Evolutionary conservation across 257 asterid genomes (phyloP).

Genomic region (Craterostigma plantagineum): DNA sequence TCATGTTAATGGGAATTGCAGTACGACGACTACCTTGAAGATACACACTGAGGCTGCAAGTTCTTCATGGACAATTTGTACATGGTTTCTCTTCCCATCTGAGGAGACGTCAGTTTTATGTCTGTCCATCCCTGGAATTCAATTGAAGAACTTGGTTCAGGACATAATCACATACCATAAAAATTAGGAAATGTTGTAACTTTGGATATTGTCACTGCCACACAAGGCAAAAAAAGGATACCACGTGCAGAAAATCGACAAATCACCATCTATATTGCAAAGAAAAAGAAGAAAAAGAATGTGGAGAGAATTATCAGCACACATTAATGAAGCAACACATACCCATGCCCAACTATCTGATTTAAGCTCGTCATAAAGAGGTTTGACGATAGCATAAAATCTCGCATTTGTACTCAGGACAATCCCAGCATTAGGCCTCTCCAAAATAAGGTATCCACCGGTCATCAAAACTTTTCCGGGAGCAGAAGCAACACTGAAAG

Average conservation of each 20-base stretch:
- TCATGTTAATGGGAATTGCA: background rate
- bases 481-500: conserved; percentile 77
- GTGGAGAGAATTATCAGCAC: conserved; percentile 4
- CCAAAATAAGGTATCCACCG: conserved; percentile 90
- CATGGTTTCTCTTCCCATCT: conserved; percentile 8
- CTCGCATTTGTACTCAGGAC: conserved; percentile 96
- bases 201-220: no score
- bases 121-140: conserved; percentile 7
- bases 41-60: conserved; percentile 2
- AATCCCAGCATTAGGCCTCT: conserved; percentile 94
- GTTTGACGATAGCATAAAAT: conserved; percentile 81
- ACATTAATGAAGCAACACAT: conserved; percentile 11
- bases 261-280: no score
- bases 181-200: background rate
- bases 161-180: background rate
- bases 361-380: conserved; percentile 40
- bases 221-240: no score
- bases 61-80: conserved; percentile 6
- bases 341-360: conserved; percentile 92
- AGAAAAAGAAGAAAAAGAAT: background rate
- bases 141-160: background rate
- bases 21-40: conserved; percentile 4
- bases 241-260: no score
- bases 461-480: conserved; percentile 98
- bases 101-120: conserved; percentile 8